A percentile compares a stretch with the other conserved stretches of the same genome.
These are phyloP conservation scores for Trichocladium uniseriatum DNA, from an alignment of 495 filamentous ascomycete species.

Conservation along the genomic window DNA sequence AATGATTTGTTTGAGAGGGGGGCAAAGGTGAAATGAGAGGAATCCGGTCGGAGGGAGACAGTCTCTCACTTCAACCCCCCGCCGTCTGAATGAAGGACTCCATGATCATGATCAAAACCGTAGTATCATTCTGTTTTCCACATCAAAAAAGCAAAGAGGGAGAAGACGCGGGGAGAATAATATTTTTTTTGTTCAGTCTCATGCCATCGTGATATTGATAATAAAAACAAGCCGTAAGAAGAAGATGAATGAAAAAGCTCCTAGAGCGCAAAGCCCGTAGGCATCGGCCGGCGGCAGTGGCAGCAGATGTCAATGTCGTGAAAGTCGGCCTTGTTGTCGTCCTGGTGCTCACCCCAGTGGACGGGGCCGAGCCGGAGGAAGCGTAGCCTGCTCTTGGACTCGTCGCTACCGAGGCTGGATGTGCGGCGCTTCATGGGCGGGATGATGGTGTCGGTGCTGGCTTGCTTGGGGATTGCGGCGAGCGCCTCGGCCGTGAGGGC, in stretches of 20 bases:
- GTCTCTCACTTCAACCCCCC: too few relatives aligned
- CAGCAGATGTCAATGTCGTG: conserved; percentile 38
- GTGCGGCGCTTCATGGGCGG: conserved; percentile 22
- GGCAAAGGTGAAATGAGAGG: too few relatives aligned
- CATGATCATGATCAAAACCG: too few relatives aligned
- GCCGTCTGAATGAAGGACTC: too few relatives aligned
- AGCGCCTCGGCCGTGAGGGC: conserved; percentile 19
- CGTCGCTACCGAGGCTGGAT: conserved; percentile 29
- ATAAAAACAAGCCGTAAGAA: not conserved
- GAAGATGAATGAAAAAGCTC: not conserved
- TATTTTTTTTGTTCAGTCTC: too few relatives aligned
- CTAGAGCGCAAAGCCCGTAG: too few relatives aligned
- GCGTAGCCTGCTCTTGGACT: conserved; percentile 24
- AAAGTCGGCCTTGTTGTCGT: conserved; percentile 36
- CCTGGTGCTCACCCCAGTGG: conserved; percentile 41
- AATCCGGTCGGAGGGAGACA: too few relatives aligned
- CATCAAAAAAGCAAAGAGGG: too few relatives aligned
- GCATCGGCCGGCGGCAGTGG: too few relatives aligned
- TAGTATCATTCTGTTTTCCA: too few relatives aligned
- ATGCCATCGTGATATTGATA: not conserved
- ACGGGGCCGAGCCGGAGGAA: conserved; percentile 44
- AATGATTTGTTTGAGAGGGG: not conserved
- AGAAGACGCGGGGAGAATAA: too few relatives aligned
- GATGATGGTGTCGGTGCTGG: not conserved
- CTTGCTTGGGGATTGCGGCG: conserved; percentile 13